These are phyloP conservation scores for Sphenostylis stenocarpa DNA, from an alignment of 306 rosid species.

Conservation along the genomic window DNA sequence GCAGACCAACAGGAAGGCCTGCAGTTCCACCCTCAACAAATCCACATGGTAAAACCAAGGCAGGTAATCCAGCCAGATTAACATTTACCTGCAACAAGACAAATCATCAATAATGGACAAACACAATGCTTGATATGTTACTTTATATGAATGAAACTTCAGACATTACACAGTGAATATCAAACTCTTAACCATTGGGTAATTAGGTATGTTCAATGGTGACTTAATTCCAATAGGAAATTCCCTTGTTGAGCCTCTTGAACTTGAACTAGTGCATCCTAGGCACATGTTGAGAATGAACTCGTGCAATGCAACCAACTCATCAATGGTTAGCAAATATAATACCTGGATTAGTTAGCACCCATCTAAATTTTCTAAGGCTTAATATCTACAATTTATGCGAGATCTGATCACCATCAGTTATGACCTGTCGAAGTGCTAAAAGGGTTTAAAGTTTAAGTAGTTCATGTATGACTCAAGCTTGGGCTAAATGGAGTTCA, in stretches of 20 bases:
- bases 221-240: constrained; percentile 1
- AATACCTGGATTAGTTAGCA: constrained; percentile 1
- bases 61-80: constrained; percentile 97
- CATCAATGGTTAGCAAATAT: neutral
- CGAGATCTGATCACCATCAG: constrained; percentile 11
- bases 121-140: neutral
- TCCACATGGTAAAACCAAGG: constrained; percentile 96
- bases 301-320: constrained; percentile 3
- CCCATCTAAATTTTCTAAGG: constrained; percentile 4
- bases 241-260: neutral
- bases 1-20: constrained; percentile 95
- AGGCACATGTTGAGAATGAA: neutral
- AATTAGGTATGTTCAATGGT: neutral
- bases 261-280: neutral
- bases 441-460: neutral
- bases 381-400: neutral
- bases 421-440: neutral
- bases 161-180: constrained; percentile 13
- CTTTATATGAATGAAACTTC: constrained; percentile 17
- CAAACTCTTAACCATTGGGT: constrained; percentile 17
- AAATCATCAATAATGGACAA: constrained; percentile 5
- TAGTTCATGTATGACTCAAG: neutral
- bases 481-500: constrained; percentile 1
- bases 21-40: constrained; percentile 76
- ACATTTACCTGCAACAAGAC: constrained; percentile 70